Evolutionary conservation across 2,329 filamentous ascomycete genomes (phyloP).

Genomic region (Gnomoniopsis smithogilvyi): DNA sequence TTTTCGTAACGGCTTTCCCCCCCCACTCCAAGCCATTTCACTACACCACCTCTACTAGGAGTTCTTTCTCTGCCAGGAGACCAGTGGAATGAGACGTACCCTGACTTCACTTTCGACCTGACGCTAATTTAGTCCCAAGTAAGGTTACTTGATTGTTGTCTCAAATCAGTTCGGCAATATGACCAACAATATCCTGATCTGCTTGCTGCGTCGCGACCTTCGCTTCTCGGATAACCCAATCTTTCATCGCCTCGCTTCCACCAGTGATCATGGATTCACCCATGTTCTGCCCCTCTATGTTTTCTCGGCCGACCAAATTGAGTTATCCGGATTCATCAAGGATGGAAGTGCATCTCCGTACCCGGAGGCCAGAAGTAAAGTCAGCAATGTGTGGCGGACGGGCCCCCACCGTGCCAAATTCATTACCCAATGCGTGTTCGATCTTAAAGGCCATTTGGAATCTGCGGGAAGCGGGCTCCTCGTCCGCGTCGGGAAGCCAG

Average conservation of each 20-base stretch:
- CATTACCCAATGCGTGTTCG: constrained; percentile 69
- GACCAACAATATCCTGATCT: constrained; percentile 57
- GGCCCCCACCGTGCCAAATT: constrained; percentile 71
- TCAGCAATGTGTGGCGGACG: constrained; percentile 69
- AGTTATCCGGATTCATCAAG: constrained; percentile 70
- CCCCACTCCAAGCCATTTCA: no score
- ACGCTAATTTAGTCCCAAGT: neutral
- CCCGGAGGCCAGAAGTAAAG: constrained; percentile 62
- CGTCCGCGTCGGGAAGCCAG: constrained; percentile 60
- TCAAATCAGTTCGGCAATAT: constrained; percentile 19
- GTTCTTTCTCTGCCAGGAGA: no score
- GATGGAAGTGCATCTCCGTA: constrained; percentile 58
- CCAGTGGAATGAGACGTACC: no score
- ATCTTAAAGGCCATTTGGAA: constrained; percentile 62
- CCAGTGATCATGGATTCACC: constrained; percentile 52
- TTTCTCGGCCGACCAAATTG: constrained; percentile 67
- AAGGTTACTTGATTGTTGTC: neutral
- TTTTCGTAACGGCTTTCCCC: no score
- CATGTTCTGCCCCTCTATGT: constrained; percentile 71
- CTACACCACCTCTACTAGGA: no score
- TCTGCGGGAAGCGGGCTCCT: constrained; percentile 57
- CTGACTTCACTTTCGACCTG: no score
- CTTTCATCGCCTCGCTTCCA: constrained; percentile 54
- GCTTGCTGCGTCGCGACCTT: constrained; percentile 69
- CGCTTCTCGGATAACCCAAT: constrained; percentile 73